These are phyloP conservation scores for Monosporascus ibericus DNA, from an alignment of 2,329 filamentous ascomycete genomes.

Conservation along the genomic window DNA sequence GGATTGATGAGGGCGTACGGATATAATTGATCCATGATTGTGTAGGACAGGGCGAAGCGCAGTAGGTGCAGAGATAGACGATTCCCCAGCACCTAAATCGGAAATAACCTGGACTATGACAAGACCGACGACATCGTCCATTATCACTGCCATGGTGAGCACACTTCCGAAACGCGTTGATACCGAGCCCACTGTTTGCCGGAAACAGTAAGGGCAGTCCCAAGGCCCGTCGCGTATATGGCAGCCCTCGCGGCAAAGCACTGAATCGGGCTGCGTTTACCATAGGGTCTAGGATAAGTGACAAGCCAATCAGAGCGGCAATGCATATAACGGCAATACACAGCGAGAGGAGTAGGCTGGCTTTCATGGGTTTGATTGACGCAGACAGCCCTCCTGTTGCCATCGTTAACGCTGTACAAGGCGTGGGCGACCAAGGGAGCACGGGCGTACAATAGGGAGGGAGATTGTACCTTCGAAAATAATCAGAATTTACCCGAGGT, in stretches of 20 bases:
- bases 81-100: conserved; percentile 43
- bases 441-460: not conserved
- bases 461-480: conserved; percentile 55
- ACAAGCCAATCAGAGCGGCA: conserved; percentile 55
- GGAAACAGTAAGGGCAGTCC: conserved; percentile 50
- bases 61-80: conserved; percentile 23
- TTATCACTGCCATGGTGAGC: conserved; percentile 67
- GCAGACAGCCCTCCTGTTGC: conserved; percentile 51
- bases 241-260: conserved; percentile 33
- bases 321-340: conserved; percentile 63
- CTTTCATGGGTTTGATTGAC: conserved; percentile 45
- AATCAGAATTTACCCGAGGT: conserved; percentile 64
- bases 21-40: no score
- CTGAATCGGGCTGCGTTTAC: conserved; percentile 46
- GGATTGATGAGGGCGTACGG: no score
- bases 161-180: conserved; percentile 51
- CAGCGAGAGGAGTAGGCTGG: conserved; percentile 54
- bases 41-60: conserved; percentile 40
- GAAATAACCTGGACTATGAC: conserved; percentile 74
- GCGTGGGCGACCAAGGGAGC: not conserved
- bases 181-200: conserved; percentile 36
- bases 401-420: not conserved
- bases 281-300: conserved; percentile 51
- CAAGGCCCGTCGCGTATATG: conserved; percentile 27
- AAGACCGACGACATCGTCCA: conserved; percentile 74